Evolutionary conservation across 805 yeast genomes (phyloP), one percentile per base, ranked within the genome.

Genomic region (Cephaloascus fragrans): DNA sequence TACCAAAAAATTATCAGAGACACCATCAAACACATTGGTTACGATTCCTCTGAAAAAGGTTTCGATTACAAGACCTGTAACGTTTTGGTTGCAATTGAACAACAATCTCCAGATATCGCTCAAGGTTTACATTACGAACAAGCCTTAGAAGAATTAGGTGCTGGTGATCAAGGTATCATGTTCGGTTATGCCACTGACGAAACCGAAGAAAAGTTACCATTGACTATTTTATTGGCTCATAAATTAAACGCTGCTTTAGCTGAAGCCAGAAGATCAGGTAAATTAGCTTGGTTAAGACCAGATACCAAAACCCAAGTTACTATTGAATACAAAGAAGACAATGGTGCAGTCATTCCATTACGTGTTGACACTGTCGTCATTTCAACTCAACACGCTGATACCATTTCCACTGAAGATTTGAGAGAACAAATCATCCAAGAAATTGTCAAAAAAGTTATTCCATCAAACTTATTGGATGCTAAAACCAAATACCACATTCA

Each of bases 81-180:
- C 71, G 97, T 93, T 42, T 75, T 93, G 49, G 97, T 93, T 47
- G 98, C 98, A 65, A 88, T 93, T 66, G 98, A 93, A 76, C 97
- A 93, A 74, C 98, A 93, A 74, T 88, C 97, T 39, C 93, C 95
- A 54, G 98, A 93, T 72, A 93, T 93, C 58, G 98, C 98, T 46
- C 97, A 90, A 73, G 98, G 98, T 79, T 80, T 93, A 61, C 97
- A 93, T 71, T 84, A 84, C 71, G 97, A 93, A 64, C 77, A 82
- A 71, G 95, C 84, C 41, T 73, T 93, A 49, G 98, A 93, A 76
- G 94, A 93, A 44, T 80, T 93, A 59, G 98, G 98, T 68, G 98
- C 98, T 50, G 98, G 98, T 81, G 98, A 93, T 74, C 98, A 93
- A 73, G 98, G 98, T 83, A 93, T 93, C 66, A 93, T 93, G 98